Evolutionary conservation across 805 yeast genomes (phyloP), one percentile per base, ranked within the genome.

Genomic region (Helenozyma rhizophorensis): DNA sequence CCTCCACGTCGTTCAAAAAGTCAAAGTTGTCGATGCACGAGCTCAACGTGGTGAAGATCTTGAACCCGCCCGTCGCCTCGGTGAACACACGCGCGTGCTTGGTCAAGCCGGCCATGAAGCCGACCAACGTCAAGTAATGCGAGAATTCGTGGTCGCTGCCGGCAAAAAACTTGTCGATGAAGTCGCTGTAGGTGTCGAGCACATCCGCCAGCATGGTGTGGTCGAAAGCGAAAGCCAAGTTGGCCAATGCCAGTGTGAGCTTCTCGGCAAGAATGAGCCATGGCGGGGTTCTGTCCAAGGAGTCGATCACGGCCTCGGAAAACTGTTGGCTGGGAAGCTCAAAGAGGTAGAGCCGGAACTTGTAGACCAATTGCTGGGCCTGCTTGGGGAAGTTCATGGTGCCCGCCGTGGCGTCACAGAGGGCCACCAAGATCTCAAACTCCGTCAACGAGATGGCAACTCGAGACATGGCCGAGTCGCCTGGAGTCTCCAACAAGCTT

Each of bases 371-470:
- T 17, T 66, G 36, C 4, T 54, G 49, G 10, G 74, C 77, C 28
- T 70, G 72, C 5, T 42, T 47, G 1, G 53, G 49, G 15, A 48
- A 44, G 22, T 56, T 57, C 30, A 54, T 37, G 8, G 54, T 48
- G 6, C 62, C 57, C 4, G 37, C 35, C 4, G 43, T 34, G n/a
- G 49, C 47, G 18, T 31, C 45, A 39, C 81, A 74, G 17, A 82
- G 54, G 1, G 86, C 83, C 27, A 72, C 43, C 37, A 80, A 58
- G 4, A 72, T 68, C 41, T 80, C 83, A 36, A 66, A 64, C 49
- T 78, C 83, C 36, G 69, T 72, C 24, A 65, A 56, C 2, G 75
- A 56, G 38, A 75, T 62, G 11, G 75, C 72, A 12, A 70, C 66
- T 4, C 21, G 9, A 2, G 36, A 6, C 19, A 17, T 6, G 19